phyloP scores from a whole-genome alignment of 1,284 basidiomycete species.

The Microbotryum intermedium region DNA sequence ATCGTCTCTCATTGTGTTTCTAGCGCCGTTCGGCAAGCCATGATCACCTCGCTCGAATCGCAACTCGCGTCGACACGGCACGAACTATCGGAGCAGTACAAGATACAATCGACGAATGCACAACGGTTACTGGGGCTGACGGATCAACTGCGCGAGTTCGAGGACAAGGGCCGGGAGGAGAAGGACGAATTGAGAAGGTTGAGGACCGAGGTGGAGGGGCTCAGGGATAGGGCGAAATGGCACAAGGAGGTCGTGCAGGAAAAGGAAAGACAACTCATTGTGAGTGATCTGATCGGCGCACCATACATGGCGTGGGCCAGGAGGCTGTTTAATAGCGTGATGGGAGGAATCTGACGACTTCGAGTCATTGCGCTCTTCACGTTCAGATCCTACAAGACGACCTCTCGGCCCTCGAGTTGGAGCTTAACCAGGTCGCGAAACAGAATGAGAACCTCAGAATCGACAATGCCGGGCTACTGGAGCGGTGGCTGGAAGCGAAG shows the following conservation, averaged over 20 bases:
- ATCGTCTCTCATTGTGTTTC: background rate
- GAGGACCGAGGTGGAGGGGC: slow-evolving; percentile 62
- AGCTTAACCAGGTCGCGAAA: slow-evolving; percentile 78
- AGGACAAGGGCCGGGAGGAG: slow-evolving; percentile 66
- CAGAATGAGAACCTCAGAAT: slow-evolving; percentile 73
- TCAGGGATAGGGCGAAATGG: slow-evolving; percentile 69
- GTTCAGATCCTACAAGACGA: slow-evolving; percentile 84
- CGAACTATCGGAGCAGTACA: slow-evolving; percentile 87
- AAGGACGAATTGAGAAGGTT: slow-evolving; percentile 64
- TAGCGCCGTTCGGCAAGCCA: slow-evolving; percentile 74
- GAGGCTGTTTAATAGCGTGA: background rate
- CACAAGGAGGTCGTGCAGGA: slow-evolving; percentile 71
- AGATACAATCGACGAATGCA: slow-evolving; percentile 84
- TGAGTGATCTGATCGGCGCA: background rate
- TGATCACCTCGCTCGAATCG: slow-evolving; percentile 80
- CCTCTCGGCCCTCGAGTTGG: slow-evolving; percentile 77
- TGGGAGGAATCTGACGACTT: background rate
- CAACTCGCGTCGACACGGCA: slow-evolving; percentile 83
- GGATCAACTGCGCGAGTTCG: slow-evolving; percentile 84
- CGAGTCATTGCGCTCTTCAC: background rate
- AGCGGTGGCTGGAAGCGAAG: slow-evolving; percentile 92
- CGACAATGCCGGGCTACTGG: slow-evolving; percentile 88
- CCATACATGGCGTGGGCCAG: no score
- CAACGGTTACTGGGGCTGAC: slow-evolving; percentile 86
- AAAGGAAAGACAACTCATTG: slow-evolving; percentile 53